phyloP scores from a whole-genome alignment of 2,329 filamentous ascomycete genomes.

The Tympanopsis confertula region DNA sequence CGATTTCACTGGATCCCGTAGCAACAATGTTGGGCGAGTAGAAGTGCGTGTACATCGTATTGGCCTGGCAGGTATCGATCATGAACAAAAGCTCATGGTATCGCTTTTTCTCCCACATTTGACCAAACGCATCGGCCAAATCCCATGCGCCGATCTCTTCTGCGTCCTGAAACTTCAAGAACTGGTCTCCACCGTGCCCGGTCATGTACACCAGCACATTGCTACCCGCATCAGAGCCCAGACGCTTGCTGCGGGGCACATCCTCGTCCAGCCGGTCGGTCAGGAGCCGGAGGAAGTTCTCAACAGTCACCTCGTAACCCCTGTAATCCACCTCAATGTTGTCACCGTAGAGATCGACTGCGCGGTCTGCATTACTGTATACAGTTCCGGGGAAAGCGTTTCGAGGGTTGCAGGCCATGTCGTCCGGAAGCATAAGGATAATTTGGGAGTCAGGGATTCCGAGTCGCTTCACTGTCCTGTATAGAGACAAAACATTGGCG shows the following conservation, averaged over 20 bases:
- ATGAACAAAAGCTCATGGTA: conserved; percentile 98
- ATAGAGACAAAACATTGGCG: conserved; percentile 92
- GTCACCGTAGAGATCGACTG: conserved; percentile 91
- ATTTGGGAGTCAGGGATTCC: conserved; percentile 98
- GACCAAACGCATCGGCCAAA: conserved; percentile 90
- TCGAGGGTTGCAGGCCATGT: conserved; percentile 98
- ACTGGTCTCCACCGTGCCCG: conserved; percentile 93
- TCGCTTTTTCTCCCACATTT: conserved; percentile 99
- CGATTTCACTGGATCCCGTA: conserved; percentile 88
- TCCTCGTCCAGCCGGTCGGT: conserved; percentile 91
- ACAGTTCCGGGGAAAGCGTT: conserved; percentile 97
- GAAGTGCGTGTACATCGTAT: conserved; percentile 97
- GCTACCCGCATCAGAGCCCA: conserved; percentile 87
- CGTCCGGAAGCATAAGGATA: conserved; percentile 98
- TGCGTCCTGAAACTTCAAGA: conserved; percentile 94
- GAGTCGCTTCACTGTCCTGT: conserved; percentile 93
- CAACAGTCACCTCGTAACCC: conserved; percentile 95
- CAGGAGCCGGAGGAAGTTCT: conserved; percentile 92
- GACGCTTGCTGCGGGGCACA: conserved; percentile 84
- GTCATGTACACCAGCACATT: conserved; percentile 99
- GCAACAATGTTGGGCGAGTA: conserved; percentile 98
- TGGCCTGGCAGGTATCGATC: conserved; percentile 99
- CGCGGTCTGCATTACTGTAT: conserved; percentile 94
- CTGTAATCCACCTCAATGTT: conserved; percentile 98
- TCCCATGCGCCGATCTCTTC: conserved; percentile 97